Base-by-base conservation (phyloP, 2,329 filamentous ascomycete species). In the Endoconidiophora polonica region DNA sequence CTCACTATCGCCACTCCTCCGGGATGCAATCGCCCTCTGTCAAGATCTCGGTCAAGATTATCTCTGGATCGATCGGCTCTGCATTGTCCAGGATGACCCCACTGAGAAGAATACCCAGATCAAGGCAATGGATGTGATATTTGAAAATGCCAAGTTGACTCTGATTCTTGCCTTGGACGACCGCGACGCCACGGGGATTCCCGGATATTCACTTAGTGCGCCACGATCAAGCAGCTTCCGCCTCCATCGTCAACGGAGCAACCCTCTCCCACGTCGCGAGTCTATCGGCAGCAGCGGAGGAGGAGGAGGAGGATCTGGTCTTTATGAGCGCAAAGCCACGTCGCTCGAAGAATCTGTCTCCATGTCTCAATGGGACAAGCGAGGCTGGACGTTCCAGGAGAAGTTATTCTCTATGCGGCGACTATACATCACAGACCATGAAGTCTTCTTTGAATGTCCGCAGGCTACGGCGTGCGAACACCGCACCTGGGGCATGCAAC, bases 301-400 rank as follows among this genome's bases (percentile, higher is more conserved):
- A 9, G 29, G 29, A 33, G 29, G 7, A 10, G 29, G 29, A 7
- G 29, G 29, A 33, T 33, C 5, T 12, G 40, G 23, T 12, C 10
- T 18, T 3, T 3, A 20, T 18, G 40, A 43, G 12, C 40, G 40
- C 20, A n/a, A 24, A 5, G n/a, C 37, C 16, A 24, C 48, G 24
- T 18, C 46, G 3, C 38, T 48, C n/a, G 46, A 48, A 14, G 29
- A 39, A 38, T 29, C 47, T 2, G 50, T 52, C 20, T 44, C 45
- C 22, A 7, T 29, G 1, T 52, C 52, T 2, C n/a, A 48, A 0
- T 54, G 49, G 49, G 50, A 55, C 9, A 39, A 29, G 12, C 50
- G 54, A 3, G 54, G 49, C 1, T 55, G 54, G 54, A 55, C 54
- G 2, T 55, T 54, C 29, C 54, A 55, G 36, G 54, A 55, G 46